A percentile compares a stretch with the other conserved stretches of the same genome.
These are phyloP conservation scores for Chondrus crispus DNA, from an alignment of 23 red algal genomes.

Conservation along the genomic window DNA sequence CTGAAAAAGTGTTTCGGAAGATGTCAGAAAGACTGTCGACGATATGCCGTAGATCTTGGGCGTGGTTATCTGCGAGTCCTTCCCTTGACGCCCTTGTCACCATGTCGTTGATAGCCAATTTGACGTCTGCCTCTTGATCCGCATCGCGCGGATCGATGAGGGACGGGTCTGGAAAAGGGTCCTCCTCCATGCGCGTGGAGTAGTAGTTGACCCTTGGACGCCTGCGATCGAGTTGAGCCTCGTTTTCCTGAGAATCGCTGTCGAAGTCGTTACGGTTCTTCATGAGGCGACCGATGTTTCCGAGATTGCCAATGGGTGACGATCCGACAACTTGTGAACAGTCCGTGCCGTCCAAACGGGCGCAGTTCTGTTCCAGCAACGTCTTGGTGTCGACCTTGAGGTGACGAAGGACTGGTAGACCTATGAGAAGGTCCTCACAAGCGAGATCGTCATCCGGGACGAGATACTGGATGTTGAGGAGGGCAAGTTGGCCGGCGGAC, in stretches of 20 bases:
- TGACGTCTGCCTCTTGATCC: not conserved
- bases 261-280: too few species aligned
- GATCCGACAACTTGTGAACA: conserved; percentile 5
- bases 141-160: conserved; percentile 3
- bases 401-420: not conserved
- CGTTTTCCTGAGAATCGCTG: too few species aligned
- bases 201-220: conserved; percentile 3
- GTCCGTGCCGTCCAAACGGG: not conserved
- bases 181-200: not conserved
- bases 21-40: conserved; percentile 7
- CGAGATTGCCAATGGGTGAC: too few species aligned
- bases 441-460: conserved; percentile 28
- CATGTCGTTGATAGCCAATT: not conserved
- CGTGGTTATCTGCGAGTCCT: not conserved
- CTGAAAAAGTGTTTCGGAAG: not conserved
- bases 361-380: conserved; percentile 13
- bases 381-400: conserved; percentile 38
- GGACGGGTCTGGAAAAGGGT: conserved; percentile 34
- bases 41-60: not conserved
- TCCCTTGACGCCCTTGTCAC: not conserved
- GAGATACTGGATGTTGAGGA: conserved; percentile 19
- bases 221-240: too few species aligned
- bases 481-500: conserved; percentile 3
- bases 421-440: conserved; percentile 10
- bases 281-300: too few species aligned